Evolutionary conservation across 2,329 filamentous ascomycete species (phyloP).

Genomic region (Dactylellina leptospora): DNA sequence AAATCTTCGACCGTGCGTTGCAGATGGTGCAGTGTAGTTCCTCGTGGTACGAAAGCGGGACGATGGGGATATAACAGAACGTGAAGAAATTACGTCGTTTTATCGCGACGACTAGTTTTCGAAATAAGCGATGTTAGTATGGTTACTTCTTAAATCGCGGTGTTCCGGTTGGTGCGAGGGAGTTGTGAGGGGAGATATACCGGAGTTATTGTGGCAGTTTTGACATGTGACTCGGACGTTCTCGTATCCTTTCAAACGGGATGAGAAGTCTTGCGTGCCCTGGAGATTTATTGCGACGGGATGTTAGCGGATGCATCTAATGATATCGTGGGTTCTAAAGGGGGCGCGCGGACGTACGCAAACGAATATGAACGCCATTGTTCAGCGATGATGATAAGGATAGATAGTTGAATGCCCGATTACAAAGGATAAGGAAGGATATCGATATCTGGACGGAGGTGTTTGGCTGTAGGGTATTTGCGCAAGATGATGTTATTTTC

Average conservation of each 20-base stretch:
- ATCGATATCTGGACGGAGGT: too few relatives aligned
- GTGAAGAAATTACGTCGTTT: constrained; percentile 56
- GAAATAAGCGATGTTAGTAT: constrained; percentile 12
- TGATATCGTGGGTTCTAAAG: constrained; percentile 15
- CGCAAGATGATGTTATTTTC: constrained; percentile 15
- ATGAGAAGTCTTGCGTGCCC: constrained; percentile 62
- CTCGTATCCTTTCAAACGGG: constrained; percentile 63
- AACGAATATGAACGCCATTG: constrained; percentile 52
- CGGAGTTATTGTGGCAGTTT: constrained; percentile 64
- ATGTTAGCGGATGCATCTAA: constrained; percentile 15
- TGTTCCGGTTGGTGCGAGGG: background rate
- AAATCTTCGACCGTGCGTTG: constrained; percentile 50
- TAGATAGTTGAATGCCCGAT: background rate
- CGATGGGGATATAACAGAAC: constrained; percentile 56
- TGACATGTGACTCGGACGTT: constrained; percentile 65
- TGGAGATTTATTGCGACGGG: constrained; percentile 25
- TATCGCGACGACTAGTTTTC: constrained; percentile 49
- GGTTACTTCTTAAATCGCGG: background rate
- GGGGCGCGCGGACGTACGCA: constrained; percentile 28
- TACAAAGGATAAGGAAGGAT: too few relatives aligned
- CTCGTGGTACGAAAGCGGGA: constrained; percentile 47
- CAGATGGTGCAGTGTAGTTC: constrained; percentile 53
- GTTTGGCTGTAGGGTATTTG: constrained; percentile 1
- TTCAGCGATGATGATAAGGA: background rate
- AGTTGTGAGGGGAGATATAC: constrained; percentile 28